Base-by-base conservation (phyloP, 202 grass and related monocot species). In the Dendrocalamus latiflorus region DNA sequence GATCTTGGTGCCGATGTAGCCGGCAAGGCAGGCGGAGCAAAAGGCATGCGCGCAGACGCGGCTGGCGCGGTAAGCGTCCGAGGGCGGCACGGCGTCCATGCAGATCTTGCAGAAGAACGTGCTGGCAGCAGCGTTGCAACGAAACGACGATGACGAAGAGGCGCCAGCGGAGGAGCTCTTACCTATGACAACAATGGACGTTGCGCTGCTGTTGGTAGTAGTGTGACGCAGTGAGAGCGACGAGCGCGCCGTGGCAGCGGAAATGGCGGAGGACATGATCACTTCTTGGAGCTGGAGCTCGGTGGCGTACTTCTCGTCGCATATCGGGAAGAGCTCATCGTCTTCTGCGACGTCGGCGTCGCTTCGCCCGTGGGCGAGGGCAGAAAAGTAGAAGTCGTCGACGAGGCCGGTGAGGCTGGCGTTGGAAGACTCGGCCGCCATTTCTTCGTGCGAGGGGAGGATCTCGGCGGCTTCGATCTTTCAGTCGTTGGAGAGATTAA, bases 251-350 rank as follows among this genome's bases (percentile, higher is more conserved):
- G 70, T 60, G 39, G 59, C 6, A 2, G 8, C 50, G 3, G 45
- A 83, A 6, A 74, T 30, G 38, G 64, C 43, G 16, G 83, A 64
- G 30, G 88, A 89, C 77, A 93, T 58, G 49, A 93, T 80, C 38
- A 93, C 93, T 66, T 96, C 90, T 51, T 93, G 90, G 3, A 96
- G 50, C 74, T 93, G 90, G 50, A 93, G 93, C 76, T 89, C 90
- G 14, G 15, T 4, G 54, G 91, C 86, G 65, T 93, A 91, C 71
- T 91, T 93, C 69, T 96, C 90, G 68, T 93, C 90, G 1, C 88
- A 89, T 47, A 93, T 96, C 34, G 90, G 90, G 62, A 91, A 87
- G 18, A 93, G 74, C 21, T 87, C 87, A 20, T 70, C 81, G 28
- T 81, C 80, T 5, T 53, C 70, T 37, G 6, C 60, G 16, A 48